phyloP scores from a whole-genome alignment of 495 filamentous ascomycete species.

The Copromyces sp. region DNA sequence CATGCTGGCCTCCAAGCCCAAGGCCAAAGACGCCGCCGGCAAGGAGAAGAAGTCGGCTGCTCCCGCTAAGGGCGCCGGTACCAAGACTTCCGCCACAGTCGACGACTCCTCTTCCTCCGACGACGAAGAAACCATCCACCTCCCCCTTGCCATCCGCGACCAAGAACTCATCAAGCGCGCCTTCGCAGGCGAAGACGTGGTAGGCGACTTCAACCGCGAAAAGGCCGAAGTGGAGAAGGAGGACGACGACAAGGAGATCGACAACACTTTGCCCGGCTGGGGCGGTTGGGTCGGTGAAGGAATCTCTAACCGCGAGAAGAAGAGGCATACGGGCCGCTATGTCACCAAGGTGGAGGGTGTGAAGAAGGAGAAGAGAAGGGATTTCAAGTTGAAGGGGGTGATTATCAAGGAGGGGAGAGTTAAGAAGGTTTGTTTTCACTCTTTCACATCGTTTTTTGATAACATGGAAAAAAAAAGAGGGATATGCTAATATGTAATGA shows the following conservation, averaged over 20 bases:
- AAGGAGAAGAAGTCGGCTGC: not conserved
- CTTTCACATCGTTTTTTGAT: not conserved
- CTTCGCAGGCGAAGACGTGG: constrained; percentile 87
- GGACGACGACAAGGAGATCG: constrained; percentile 76
- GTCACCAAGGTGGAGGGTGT: constrained; percentile 68
- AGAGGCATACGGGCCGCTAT: constrained; percentile 47
- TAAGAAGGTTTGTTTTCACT: constrained; percentile 59
- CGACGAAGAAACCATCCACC: constrained; percentile 46
- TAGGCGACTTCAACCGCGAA: constrained; percentile 68
- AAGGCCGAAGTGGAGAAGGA: constrained; percentile 63
- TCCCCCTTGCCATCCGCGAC: constrained; percentile 60
- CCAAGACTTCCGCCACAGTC: constrained; percentile 4
- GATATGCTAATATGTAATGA: constrained; percentile 19
- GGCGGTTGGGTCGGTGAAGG: constrained; percentile 79
- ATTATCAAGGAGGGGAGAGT: constrained; percentile 89
- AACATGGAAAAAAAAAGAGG: too few relatives aligned
- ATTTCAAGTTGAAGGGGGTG: constrained; percentile 67
- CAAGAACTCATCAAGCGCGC: constrained; percentile 73
- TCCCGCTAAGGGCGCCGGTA: not conserved
- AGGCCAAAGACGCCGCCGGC: constrained; percentile 8
- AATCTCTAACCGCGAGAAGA: constrained; percentile 51
- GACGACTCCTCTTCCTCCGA: constrained; percentile 35
- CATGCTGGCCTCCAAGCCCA: constrained; percentile 20
- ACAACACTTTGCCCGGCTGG: constrained; percentile 87
- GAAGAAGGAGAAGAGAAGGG: constrained; percentile 64